Base-by-base conservation (phyloP, 2,329 filamentous ascomycete species). In the Fusarium scirpi region DNA sequence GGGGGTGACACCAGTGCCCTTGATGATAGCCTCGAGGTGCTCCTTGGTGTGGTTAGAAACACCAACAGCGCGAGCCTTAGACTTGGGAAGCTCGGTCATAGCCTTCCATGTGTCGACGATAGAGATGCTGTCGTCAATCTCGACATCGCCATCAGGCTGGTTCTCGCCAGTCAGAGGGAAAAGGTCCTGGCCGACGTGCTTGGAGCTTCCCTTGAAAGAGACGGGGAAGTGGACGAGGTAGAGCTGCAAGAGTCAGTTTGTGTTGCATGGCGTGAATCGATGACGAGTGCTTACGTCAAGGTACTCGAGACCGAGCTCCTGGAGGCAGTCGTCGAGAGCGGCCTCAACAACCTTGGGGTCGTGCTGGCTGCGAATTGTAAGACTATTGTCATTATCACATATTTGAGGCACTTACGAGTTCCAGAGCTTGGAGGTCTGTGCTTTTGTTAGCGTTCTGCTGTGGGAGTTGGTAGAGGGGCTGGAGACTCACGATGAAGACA, bases 1-100 rank as follows among this genome's bases (percentile, higher is more conserved):
- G 0, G 92, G 92, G 1, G 84, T 76, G 56, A 92, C 80, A 57
- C 82, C 85, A 44, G 88, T 87, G 9, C 89, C 87, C 72, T 85
- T 73, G 3, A 90, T 80, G 30, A 90, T 80, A n/a, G 80, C 76
- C 78, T 89, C 84, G 18, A 90, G 78, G 20, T 63, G 60, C 47
- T 63, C 76, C 49, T 92, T 87, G 0, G 92, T 92, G 77, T 91
- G 94, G 83, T 95, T 95, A 74, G 90, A 92, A 30, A 95, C 90
- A 52, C 93, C 92, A 72, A 95, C 93, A 51, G 89, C 87, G 68
- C 83, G 85, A 58, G 90, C 89, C 75, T 88, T 88, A 71, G 60
- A 63, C 41, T 48, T 53, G 41, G 60, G 60, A 7, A 63, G 27
- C 15, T 63, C 34, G 16, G 60, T 54, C 60, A 63, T 47, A 16